phyloP scores from a whole-genome alignment of 2,329 filamentous ascomycete species.

The Diaporthe eres region DNA sequence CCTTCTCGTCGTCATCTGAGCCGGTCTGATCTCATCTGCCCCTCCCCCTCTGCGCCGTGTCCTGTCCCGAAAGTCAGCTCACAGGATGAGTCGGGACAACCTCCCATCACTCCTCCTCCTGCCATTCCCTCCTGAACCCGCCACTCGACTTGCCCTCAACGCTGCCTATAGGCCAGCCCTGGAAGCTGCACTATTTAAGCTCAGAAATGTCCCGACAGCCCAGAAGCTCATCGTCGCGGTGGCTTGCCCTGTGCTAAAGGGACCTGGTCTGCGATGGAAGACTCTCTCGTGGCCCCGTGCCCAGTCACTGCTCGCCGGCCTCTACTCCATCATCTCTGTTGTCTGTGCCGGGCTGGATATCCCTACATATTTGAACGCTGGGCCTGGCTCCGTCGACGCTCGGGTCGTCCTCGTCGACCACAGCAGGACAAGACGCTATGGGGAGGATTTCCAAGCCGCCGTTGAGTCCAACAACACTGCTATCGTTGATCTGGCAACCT shows the following conservation, averaged over 20 bases:
- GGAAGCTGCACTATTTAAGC: slow-evolving; percentile 64
- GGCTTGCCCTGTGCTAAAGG: slow-evolving; percentile 72
- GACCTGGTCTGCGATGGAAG: slow-evolving; percentile 63
- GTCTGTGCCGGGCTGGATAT: slow-evolving; percentile 75
- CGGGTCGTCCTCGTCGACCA: slow-evolving; percentile 82
- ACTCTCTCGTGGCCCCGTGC: slow-evolving; percentile 75
- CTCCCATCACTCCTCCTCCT: slow-evolving; percentile 72
- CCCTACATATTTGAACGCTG: slow-evolving; percentile 71
- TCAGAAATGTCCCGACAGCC: slow-evolving; percentile 57
- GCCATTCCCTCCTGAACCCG: slow-evolving; percentile 72
- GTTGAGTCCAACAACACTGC: slow-evolving; percentile 61
- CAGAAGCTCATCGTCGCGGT: slow-evolving; percentile 68
- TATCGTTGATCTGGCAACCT: slow-evolving; percentile 64
- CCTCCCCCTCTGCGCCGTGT: not conserved
- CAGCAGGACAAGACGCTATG: slow-evolving; percentile 53
- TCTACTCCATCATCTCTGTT: slow-evolving; percentile 84
- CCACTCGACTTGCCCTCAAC: slow-evolving; percentile 64
- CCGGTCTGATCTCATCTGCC: not conserved
- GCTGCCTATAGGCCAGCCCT: slow-evolving; percentile 74
- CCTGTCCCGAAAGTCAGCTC: slow-evolving; percentile 4
- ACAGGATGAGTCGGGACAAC: slow-evolving; percentile 45
- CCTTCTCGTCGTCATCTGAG: not conserved
- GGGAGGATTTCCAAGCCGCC: slow-evolving; percentile 52
- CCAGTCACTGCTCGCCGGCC: slow-evolving; percentile 79
- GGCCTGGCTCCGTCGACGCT: slow-evolving; percentile 80